Evolutionary conservation across 495 filamentous ascomycete genomes (phyloP).

Genomic region (Xylaria flabelliformis): DNA sequence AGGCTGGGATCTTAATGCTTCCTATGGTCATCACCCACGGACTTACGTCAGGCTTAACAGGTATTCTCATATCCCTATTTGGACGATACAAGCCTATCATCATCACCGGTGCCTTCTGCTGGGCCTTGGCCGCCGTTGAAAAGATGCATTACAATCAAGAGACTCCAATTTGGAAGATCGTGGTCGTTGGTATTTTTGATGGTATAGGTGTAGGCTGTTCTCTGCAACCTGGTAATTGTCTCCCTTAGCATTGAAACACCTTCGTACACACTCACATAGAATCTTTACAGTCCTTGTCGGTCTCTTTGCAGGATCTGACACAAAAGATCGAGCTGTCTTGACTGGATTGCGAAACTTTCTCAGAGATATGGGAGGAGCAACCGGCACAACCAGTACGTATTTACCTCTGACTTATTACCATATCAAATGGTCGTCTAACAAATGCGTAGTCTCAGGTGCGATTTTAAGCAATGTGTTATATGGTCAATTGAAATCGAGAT

Average conservation of each 20-base stretch:
- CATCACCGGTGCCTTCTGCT: background rate
- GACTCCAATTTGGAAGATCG: constrained; percentile 13
- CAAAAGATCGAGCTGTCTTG: background rate
- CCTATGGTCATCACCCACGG: constrained; percentile 4
- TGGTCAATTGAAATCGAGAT: background rate
- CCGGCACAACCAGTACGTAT: background rate
- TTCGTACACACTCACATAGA: background rate
- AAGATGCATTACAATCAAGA: constrained; percentile 5
- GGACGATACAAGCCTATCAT: constrained; percentile 1
- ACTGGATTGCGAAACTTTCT: background rate
- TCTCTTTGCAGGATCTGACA: background rate
- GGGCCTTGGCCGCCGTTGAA: background rate
- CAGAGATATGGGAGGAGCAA: constrained; percentile 9
- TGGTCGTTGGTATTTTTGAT: constrained; percentile 1
- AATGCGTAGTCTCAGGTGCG: background rate
- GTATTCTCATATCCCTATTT: background rate
- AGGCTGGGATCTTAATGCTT: background rate
- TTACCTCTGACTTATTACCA: background rate
- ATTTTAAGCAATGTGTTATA: background rate
- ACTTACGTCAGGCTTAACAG: background rate
- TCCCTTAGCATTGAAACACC: background rate
- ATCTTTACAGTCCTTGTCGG: background rate
- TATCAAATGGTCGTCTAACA: background rate
- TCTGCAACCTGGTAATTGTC: constrained; percentile 15
- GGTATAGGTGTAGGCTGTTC: constrained; percentile 13